Percentiles rank a stretch among this genome's conserved stretches.
phyloP scores from a whole-genome alignment of 352 stramenopile species.

The Vaucheria bursata region DNA sequence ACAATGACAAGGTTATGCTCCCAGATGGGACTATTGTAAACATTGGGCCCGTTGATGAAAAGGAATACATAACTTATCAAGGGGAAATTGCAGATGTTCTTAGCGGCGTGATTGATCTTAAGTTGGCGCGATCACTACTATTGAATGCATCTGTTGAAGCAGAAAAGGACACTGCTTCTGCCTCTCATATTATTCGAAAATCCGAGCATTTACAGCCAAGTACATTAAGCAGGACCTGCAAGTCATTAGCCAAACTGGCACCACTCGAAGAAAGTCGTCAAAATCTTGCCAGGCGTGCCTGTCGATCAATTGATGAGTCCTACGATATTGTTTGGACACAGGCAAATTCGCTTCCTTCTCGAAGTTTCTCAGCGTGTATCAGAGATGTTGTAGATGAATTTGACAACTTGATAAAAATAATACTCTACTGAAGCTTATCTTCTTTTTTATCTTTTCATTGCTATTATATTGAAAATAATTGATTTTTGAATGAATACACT shows the following conservation, averaged over 20 bases:
- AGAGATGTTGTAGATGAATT: too few relatives aligned
- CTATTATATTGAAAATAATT: too few relatives aligned
- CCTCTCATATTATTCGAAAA: not conserved
- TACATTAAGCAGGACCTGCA: not conserved
- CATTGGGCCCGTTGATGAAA: not conserved
- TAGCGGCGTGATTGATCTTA: not conserved
- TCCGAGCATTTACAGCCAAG: not conserved
- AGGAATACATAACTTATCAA: not conserved
- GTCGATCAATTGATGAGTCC: not conserved
- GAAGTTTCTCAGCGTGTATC: too few relatives aligned
- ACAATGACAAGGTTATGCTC: not conserved
- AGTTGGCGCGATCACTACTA: not conserved
- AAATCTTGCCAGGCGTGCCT: not conserved
- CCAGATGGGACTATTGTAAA: not conserved
- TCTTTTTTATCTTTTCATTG: too few relatives aligned
- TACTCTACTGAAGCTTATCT: too few relatives aligned
- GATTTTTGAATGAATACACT: too few relatives aligned
- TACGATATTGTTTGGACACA: not conserved
- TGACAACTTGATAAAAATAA: too few relatives aligned
- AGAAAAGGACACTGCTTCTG: not conserved
- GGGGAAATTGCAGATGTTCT: not conserved
- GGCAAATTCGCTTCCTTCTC: too few relatives aligned
- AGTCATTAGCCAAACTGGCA: not conserved
- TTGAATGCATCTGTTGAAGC: not conserved
- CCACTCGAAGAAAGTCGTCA: not conserved